Evolutionary conservation across 2,329 filamentous ascomycete species (phyloP).

Genomic region (Sphaerulina populicola): DNA sequence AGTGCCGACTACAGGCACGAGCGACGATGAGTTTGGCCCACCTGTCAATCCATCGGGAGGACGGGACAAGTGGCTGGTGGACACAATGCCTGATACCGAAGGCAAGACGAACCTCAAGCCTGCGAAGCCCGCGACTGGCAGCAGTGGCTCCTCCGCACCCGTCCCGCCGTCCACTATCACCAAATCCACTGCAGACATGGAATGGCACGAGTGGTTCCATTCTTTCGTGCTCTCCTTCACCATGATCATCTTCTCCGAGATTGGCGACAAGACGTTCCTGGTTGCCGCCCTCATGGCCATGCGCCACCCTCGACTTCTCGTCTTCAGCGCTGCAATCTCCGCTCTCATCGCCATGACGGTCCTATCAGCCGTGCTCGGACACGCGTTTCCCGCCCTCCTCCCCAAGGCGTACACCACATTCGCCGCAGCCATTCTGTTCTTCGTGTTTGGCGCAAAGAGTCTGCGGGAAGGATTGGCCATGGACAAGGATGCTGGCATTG

Average conservation of each 20-base stretch:
- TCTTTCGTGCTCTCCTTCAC: constrained; percentile 87
- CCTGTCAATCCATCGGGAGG: constrained; percentile 19
- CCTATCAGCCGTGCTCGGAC: constrained; percentile 82
- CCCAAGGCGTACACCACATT: constrained; percentile 87
- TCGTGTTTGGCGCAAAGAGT: constrained; percentile 79
- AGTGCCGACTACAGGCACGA: constrained; percentile 19
- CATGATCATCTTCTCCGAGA: constrained; percentile 95
- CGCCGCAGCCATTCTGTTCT: constrained; percentile 73
- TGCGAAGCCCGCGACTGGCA: constrained; percentile 22
- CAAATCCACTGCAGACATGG: constrained; percentile 12
- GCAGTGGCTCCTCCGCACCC: constrained; percentile 11
- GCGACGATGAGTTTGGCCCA: constrained; percentile 18
- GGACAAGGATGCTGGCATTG: constrained; percentile 79
- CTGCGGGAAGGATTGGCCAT: constrained; percentile 81
- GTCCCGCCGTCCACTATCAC: constrained; percentile 4
- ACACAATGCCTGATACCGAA: constrained; percentile 36
- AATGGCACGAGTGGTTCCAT: constrained; percentile 49
- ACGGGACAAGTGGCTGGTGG: constrained; percentile 28
- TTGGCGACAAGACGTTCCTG: constrained; percentile 97
- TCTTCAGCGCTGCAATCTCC: constrained; percentile 89
- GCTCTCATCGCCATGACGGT: constrained; percentile 88
- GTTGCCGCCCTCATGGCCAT: constrained; percentile 98
- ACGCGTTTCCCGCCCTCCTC: constrained; percentile 81
- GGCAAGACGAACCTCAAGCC: constrained; percentile 28
- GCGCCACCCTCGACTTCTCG: constrained; percentile 87